Percentiles rank a stretch among this genome's conserved stretches.
Evolutionary conservation across 2,329 filamentous ascomycete genomes (phyloP).

Genomic region (Aureobasidium sp.): DNA sequence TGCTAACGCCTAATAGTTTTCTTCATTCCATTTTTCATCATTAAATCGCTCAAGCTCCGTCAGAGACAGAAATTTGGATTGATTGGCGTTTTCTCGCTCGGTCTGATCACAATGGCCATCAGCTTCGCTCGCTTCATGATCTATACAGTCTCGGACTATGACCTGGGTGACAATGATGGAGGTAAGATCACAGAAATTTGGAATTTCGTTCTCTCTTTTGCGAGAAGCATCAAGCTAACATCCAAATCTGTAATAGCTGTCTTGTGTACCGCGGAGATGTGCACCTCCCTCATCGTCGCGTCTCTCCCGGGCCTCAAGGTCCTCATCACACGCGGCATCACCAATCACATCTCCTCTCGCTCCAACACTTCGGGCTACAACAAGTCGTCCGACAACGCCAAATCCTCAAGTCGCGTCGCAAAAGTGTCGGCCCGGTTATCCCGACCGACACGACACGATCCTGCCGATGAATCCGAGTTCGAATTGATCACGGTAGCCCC

Average conservation of each 20-base stretch:
- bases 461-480: neutral
- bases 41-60: constrained; percentile 2
- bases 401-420: neutral
- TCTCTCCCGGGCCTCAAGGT: constrained; percentile 10
- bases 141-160: neutral
- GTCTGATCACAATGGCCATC: constrained; percentile 10
- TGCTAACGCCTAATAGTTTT: neutral
- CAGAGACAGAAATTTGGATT: constrained; percentile 8
- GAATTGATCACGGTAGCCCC: neutral
- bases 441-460: neutral
- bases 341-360: neutral
- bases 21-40: constrained; percentile 4
- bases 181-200: neutral
- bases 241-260: neutral
- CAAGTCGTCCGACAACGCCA: neutral
- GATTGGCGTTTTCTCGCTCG: constrained; percentile 7
- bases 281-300: constrained; percentile 5
- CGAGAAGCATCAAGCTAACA: neutral
- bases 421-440: neutral
- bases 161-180: constrained; percentile 7
- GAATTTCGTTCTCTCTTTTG: too few species aligned
- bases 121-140: constrained; percentile 9
- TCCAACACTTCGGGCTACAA: neutral
- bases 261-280: constrained; percentile 14
- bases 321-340: neutral